A percentile compares a stretch with the other conserved stretches of the same genome.
Evolutionary conservation across 805 yeast species (phyloP).

Genomic region (Candida germanica): DNA sequence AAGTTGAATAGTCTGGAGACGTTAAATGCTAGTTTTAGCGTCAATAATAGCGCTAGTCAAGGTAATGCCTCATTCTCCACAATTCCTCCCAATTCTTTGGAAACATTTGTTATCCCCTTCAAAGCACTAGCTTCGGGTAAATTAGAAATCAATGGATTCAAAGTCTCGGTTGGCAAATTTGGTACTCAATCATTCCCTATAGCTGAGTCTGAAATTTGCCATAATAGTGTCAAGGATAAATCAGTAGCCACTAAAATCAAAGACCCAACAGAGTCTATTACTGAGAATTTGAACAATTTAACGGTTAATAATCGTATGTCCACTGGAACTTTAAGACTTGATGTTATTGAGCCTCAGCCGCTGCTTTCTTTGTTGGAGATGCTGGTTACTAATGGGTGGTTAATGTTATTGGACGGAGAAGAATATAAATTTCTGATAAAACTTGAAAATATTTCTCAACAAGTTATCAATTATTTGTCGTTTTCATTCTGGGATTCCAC

Average conservation of each 20-base stretch:
- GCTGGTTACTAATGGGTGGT: conserved; percentile 59
- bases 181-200: conserved; percentile 43
- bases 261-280: conserved; percentile 12
- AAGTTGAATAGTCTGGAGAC: not conserved
- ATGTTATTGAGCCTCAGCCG: conserved; percentile 55
- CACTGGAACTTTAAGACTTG: conserved; percentile 20
- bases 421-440: conserved; percentile 45
- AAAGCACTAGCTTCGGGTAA: conserved; percentile 49
- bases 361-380: conserved; percentile 48
- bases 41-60: not conserved
- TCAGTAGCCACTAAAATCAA: not conserved
- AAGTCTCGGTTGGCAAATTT: conserved; percentile 51
- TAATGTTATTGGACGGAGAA: conserved; percentile 82
- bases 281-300: conserved; percentile 25
- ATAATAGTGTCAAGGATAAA: not conserved
- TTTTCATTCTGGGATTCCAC: conserved; percentile 74
- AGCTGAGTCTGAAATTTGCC: conserved; percentile 24
- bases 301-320: conserved; percentile 14
- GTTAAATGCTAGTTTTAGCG: not conserved
- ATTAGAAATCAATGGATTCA: conserved; percentile 49
- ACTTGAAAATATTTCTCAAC: conserved; percentile 57
- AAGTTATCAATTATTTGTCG: conserved; percentile 53
- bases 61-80: not conserved
- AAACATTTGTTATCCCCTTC: conserved; percentile 43
- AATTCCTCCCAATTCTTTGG: conserved; percentile 26